phyloP scores from a whole-genome alignment of 192 early-diverging fungal genomes.

The Backusella australiensis region DNA sequence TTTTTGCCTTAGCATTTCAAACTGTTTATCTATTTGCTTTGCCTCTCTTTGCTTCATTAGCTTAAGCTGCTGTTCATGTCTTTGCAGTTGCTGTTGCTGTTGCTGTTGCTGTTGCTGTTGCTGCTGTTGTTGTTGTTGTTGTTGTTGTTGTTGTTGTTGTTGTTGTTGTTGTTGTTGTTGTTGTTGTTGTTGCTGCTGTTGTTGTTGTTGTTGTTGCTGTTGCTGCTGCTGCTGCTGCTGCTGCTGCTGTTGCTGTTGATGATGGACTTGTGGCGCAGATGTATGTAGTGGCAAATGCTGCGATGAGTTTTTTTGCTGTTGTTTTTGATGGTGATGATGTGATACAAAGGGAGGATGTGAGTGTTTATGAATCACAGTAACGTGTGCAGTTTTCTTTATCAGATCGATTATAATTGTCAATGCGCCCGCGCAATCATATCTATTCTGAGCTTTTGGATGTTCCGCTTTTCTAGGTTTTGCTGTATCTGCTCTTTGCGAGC shows the following conservation, averaged over 20 bases:
- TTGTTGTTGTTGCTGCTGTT: background rate
- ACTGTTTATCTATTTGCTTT: constrained; percentile 26
- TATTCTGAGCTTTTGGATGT: constrained; percentile 26
- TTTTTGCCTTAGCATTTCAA: constrained; percentile 23
- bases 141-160: background rate
- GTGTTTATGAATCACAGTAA: constrained; percentile 34
- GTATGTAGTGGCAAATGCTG: background rate
- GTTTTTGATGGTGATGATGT: constrained; percentile 20
- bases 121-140: background rate
- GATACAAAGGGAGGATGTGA: constrained; percentile 31
- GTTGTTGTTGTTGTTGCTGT: background rate
- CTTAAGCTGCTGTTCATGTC: background rate
- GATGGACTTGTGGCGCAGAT: background rate
- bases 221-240: background rate
- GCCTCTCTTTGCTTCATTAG: constrained; percentile 15
- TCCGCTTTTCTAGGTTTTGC: constrained; percentile 35
- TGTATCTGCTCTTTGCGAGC: constrained; percentile 34
- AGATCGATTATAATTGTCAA: constrained; percentile 38
- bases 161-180: background rate
- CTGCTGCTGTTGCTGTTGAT: constrained; percentile 6
- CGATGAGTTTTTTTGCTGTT: background rate
- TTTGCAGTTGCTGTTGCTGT: background rate
- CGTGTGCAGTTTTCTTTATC: constrained; percentile 26
- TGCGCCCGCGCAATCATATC: constrained; percentile 33
- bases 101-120: background rate